Conservation (phyloP, 1,139 yeast genomes). For the Hansenula sp. region DNA sequence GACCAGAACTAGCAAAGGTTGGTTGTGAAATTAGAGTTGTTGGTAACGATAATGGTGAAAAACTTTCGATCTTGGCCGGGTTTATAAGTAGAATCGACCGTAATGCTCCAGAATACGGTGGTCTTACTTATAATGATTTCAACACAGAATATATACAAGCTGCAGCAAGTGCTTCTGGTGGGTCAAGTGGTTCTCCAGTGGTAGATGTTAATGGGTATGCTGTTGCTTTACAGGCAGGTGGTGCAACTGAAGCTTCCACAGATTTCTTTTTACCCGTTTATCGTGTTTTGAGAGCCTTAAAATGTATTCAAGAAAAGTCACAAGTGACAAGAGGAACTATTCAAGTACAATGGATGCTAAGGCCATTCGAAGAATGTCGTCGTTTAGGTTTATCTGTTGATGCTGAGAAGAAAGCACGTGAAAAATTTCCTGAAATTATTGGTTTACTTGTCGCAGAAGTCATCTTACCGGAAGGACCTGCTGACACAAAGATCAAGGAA, state of each 20-base stretch:
- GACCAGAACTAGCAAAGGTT: slow-evolving; percentile 80
- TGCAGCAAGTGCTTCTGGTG: slow-evolving; percentile 94
- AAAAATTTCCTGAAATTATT: slow-evolving; percentile 65
- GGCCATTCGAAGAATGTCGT: slow-evolving; percentile 88
- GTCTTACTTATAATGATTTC: slow-evolving; percentile 86
- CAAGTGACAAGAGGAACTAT: slow-evolving; percentile 81
- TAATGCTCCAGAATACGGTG: slow-evolving; percentile 93
- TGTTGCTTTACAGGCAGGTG: slow-evolving; percentile 93
- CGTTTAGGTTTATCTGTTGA: slow-evolving; percentile 78
- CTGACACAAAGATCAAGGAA: slow-evolving; percentile 66
- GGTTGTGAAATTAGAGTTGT: slow-evolving; percentile 93
- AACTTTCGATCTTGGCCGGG: slow-evolving; percentile 82
- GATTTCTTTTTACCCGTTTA: slow-evolving; percentile 87
- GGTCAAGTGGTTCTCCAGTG: slow-evolving; percentile 94
- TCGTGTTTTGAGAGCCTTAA: slow-evolving; percentile 76
- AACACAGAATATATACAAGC: slow-evolving; percentile 96
- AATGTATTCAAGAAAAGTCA: slow-evolving; percentile 54
- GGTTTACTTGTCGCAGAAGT: slow-evolving; percentile 85
- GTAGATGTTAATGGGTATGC: slow-evolving; percentile 83
- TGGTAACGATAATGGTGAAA: slow-evolving; percentile 97
- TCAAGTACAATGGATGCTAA: slow-evolving; percentile 84
- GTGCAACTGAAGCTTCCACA: slow-evolving; percentile 85
- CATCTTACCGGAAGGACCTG: slow-evolving; percentile 85
- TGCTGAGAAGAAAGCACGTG: slow-evolving; percentile 67
- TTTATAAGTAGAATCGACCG: slow-evolving; percentile 88